Conservation (phyloP, 176 grass and related monocot genomes). For the Aegilops tauschii region DNA sequence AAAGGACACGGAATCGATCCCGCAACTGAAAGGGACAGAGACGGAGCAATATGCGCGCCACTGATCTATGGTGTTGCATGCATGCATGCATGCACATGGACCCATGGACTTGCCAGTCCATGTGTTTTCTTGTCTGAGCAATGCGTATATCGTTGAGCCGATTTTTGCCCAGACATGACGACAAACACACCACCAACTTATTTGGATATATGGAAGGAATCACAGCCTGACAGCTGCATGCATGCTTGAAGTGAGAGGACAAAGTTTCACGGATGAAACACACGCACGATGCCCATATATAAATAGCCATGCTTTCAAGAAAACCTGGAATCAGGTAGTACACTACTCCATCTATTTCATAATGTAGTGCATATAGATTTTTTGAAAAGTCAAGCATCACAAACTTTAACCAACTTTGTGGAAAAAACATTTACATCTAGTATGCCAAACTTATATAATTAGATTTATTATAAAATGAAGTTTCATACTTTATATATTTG, state of each 20-base stretch:
- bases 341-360: no score
- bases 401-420: no score
- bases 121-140: background rate
- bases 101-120: background rate
- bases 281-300: background rate
- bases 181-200: background rate
- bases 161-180: background rate
- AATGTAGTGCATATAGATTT: no score
- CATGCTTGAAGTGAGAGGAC: no score
- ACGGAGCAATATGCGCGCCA: slow-evolving; percentile 3
- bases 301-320: background rate
- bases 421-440: no score
- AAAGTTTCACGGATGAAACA: no score
- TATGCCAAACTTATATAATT: no score
- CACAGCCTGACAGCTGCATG: background rate
- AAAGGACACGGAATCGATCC: background rate
- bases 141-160: background rate
- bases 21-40: slow-evolving; percentile 20
- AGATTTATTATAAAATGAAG: no score
- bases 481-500: no score
- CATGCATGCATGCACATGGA: background rate
- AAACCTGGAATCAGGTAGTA: background rate
- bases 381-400: no score
- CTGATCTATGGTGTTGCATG: slow-evolving; percentile 4
- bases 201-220: background rate